A percentile compares a stretch with the other conserved stretches of the same genome.
Conservation (phyloP, 768 basidiomycete species). For the Pleurotus citrinopileatus region DNA sequence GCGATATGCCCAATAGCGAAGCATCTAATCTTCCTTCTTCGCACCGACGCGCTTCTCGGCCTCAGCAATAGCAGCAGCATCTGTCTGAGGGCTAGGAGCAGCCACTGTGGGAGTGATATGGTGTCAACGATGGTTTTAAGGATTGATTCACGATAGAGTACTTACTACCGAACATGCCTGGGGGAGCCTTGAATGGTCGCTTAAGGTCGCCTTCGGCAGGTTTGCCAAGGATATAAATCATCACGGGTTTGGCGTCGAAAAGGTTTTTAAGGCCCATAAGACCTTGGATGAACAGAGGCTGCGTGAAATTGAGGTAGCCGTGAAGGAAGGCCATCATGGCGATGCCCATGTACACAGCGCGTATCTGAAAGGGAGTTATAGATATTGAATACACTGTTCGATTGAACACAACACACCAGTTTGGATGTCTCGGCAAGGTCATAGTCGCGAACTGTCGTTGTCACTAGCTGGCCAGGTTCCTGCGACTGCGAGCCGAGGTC, state of each 20-base stretch:
- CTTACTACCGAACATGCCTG: constrained; percentile 72
- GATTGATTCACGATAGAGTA: constrained; percentile 5
- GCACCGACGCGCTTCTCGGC: constrained; percentile 81
- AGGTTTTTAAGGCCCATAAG: constrained; percentile 93
- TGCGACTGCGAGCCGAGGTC: constrained; percentile 36
- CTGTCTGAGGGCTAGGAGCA: constrained; percentile 73
- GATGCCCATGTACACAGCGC: constrained; percentile 66
- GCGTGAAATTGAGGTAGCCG: constrained; percentile 91
- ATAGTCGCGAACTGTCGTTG: constrained; percentile 93
- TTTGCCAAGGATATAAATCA: constrained; percentile 79
- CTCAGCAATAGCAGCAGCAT: constrained; percentile 81
- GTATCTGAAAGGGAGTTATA: constrained; percentile 39
- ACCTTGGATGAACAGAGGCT: constrained; percentile 92
- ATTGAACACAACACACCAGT: constrained; percentile 43
- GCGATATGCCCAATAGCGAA: not conserved
- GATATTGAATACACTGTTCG: not conserved
- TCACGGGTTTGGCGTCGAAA: constrained; percentile 82
- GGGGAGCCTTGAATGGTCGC: constrained; percentile 79
- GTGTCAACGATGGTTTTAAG: constrained; percentile 2
- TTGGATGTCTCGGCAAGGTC: constrained; percentile 88
- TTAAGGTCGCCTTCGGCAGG: constrained; percentile 83
- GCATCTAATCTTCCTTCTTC: constrained; percentile 72
- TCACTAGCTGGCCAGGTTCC: constrained; percentile 71
- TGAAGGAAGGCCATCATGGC: constrained; percentile 94
- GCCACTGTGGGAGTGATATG: constrained; percentile 23